Conservation (phyloP, 164 flowering plant species). For the Liquidambar formosana region DNA sequence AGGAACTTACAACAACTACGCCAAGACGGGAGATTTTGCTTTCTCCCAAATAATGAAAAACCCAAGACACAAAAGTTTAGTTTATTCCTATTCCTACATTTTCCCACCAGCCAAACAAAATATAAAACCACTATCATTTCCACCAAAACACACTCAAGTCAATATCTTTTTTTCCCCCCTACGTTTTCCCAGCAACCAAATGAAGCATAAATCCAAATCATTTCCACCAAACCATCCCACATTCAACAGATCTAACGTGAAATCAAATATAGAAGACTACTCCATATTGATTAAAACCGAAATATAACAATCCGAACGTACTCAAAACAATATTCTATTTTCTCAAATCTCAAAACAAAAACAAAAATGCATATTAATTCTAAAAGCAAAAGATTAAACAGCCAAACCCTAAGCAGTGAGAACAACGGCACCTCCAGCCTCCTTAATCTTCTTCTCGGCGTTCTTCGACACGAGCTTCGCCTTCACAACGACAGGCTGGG, state of each 20-base stretch:
- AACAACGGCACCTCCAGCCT: conserved; percentile 40
- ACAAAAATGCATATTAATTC: not conserved
- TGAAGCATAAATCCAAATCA: not conserved
- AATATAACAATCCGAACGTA: not conserved
- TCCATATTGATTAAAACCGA: not conserved
- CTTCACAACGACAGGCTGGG: conserved; percentile 42
- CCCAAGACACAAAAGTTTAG: not conserved
- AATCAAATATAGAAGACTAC: not conserved
- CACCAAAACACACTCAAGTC: not conserved
- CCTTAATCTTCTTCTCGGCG: conserved; percentile 46
- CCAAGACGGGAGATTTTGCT: no score
- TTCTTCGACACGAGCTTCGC: conserved; percentile 41
- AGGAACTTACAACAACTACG: no score
- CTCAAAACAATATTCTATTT: not conserved
- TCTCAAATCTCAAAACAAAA: not conserved
- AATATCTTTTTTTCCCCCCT: not conserved
- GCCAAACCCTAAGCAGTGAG: conserved; percentile 31
- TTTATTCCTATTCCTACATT: not conserved
- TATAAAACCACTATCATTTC: not conserved
- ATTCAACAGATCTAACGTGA: not conserved
- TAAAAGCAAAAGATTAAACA: not conserved
- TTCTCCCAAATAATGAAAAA: no score
- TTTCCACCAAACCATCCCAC: not conserved
- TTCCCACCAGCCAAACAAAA: not conserved
- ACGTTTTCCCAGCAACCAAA: conserved; percentile 1